A percentile compares a stretch with the other conserved stretches of the same genome.
Evolutionary conservation across 1,284 basidiomycete genomes (phyloP).

Genomic region (Ceratorhiza oryzae-sativae): DNA sequence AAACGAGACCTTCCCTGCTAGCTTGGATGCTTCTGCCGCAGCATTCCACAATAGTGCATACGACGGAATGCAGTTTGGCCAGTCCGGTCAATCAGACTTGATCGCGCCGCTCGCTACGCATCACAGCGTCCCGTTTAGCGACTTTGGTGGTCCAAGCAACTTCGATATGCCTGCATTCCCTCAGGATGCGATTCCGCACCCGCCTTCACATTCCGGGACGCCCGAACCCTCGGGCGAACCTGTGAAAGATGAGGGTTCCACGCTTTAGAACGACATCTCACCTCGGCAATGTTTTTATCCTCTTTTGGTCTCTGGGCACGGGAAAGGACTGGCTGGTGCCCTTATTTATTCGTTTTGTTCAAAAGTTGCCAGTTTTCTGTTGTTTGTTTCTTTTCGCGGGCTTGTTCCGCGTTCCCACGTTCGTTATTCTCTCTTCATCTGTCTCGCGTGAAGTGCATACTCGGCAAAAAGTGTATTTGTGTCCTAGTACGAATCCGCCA

Average conservation of each 20-base stretch:
- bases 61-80: conserved; percentile 30
- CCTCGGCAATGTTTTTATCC: not conserved
- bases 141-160: conserved; percentile 26
- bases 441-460: conserved; percentile 56
- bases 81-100: conserved; percentile 30
- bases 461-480: conserved; percentile 23
- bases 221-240: conserved; percentile 25
- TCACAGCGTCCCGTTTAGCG: conserved; percentile 28
- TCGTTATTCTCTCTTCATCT: conserved; percentile 2
- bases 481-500: conserved; percentile 33
- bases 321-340: not conserved
- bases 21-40: conserved; percentile 29
- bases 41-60: conserved; percentile 38
- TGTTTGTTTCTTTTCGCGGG: not conserved
- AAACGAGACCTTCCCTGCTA: conserved; percentile 68
- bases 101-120: conserved; percentile 18
- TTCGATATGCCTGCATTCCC: conserved; percentile 25
- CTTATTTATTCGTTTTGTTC: conserved; percentile 9
- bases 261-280: conserved; percentile 1
- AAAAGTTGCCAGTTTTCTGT: not conserved
- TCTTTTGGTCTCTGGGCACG: conserved; percentile 5
- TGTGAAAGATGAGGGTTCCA: conserved; percentile 12
- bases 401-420: conserved; percentile 9
- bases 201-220: conserved; percentile 16
- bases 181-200: conserved; percentile 25